phyloP scores from a whole-genome alignment of 495 filamentous ascomycete genomes.

The Tuber brumale region DNA sequence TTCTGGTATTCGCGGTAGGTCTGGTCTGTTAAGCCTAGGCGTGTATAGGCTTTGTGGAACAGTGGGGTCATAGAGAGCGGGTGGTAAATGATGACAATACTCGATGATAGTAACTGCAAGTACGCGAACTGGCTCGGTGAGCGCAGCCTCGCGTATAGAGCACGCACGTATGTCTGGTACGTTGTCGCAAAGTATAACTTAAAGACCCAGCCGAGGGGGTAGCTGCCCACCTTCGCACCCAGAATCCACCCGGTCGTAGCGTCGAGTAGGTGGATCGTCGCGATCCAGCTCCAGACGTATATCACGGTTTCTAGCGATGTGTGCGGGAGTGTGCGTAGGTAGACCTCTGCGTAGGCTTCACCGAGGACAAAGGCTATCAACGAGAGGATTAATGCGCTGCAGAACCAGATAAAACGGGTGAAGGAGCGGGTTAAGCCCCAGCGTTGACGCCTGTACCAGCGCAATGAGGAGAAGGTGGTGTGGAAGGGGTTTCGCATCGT shows the following conservation, averaged over 20 bases:
- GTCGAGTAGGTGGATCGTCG: constrained; percentile 56
- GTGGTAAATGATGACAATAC: constrained; percentile 51
- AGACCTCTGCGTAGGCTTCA: constrained; percentile 61
- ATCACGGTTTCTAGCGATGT: constrained; percentile 57
- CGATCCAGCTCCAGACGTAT: constrained; percentile 61
- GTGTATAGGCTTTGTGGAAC: constrained; percentile 49
- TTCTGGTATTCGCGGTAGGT: constrained; percentile 56
- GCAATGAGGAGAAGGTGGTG: background rate
- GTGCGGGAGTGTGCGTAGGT: constrained; percentile 58
- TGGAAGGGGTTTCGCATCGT: constrained; percentile 13
- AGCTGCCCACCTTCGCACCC: constrained; percentile 56
- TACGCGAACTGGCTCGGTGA: constrained; percentile 55
- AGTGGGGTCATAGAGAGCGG: constrained; percentile 55
- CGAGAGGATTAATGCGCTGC: constrained; percentile 53
- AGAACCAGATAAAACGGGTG: constrained; percentile 62
- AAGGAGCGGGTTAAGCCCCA: constrained; percentile 43
- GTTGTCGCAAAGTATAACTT: constrained; percentile 61
- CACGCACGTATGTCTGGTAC: constrained; percentile 64
- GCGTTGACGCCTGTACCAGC: constrained; percentile 6
- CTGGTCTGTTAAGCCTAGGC: constrained; percentile 50
- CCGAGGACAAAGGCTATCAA: constrained; percentile 57
- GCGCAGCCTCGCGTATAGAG: constrained; percentile 58
- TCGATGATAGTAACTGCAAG: constrained; percentile 53
- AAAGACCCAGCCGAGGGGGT: constrained; percentile 58
- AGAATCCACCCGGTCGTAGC: constrained; percentile 57